phyloP scores from a whole-genome alignment of 768 basidiomycete genomes.

The Tylopilus balloui region DNA sequence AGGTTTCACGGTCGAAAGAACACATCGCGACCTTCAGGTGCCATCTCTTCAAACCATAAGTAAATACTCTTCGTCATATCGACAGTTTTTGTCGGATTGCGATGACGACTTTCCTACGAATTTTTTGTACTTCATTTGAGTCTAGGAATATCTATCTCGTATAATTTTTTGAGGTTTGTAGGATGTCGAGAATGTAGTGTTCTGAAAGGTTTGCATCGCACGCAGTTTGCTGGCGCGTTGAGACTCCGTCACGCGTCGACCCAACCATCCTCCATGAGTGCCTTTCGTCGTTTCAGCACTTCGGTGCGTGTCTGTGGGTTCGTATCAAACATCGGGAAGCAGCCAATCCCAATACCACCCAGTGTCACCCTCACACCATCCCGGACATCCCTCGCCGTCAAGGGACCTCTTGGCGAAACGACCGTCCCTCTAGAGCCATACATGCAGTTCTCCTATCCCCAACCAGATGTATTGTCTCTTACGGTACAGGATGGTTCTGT shows the following conservation, averaged over 20 bases:
- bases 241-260: constrained; percentile 10
- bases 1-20: no score
- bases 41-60: no score
- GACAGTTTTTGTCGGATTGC: no score
- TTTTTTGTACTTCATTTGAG: no score
- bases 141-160: no score
- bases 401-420: constrained; percentile 53
- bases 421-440: constrained; percentile 45
- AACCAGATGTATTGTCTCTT: constrained; percentile 34
- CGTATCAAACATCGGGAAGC: constrained; percentile 56
- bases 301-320: constrained; percentile 45
- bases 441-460: constrained; percentile 37
- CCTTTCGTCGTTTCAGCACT: constrained; percentile 44
- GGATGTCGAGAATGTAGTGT: no score
- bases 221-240: no score
- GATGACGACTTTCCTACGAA: no score
- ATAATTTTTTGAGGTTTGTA: no score
- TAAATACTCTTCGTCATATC: no score
- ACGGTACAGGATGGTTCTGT: constrained; percentile 54
- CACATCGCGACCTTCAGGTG: no score
- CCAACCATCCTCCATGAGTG: constrained; percentile 9
- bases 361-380: constrained; percentile 40
- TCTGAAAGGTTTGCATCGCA: no score
- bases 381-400: constrained; percentile 44
- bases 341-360: constrained; percentile 53